These are phyloP conservation scores for Turnera subulata DNA, from an alignment of 345 rosid species.

Conservation along the genomic window DNA sequence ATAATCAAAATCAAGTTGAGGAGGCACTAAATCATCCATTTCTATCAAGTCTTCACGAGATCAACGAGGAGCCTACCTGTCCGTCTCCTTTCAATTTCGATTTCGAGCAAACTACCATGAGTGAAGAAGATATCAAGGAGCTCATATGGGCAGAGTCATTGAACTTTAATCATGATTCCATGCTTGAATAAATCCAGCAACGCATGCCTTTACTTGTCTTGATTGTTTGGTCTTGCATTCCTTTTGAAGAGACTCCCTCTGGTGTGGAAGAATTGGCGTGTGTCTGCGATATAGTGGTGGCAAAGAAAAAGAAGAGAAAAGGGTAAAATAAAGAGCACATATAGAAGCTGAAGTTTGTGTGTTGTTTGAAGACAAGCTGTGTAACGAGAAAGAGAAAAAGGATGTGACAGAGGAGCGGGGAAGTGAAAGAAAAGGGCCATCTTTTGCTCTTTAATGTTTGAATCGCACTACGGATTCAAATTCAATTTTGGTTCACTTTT, in stretches of 20 bases:
- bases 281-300: no score
- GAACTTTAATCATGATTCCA: conserved; percentile 16
- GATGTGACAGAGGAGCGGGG: no score
- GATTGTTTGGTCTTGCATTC: conserved; percentile 5
- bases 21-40: conserved; percentile 76
- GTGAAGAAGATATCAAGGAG: conserved; percentile 77
- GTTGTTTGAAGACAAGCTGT: no score
- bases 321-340: no score
- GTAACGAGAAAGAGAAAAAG: no score
- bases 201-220: background rate
- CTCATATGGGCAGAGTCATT: conserved; percentile 68
- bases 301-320: no score
- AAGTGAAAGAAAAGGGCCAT: no score
- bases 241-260: conserved; percentile 8
- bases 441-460: no score
- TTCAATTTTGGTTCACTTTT: no score
- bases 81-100: conserved; percentile 60
- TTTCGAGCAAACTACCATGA: conserved; percentile 62
- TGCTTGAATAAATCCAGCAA: conserved; percentile 26
- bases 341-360: no score
- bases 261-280: background rate
- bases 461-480: no score
- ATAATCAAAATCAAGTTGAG: conserved; percentile 65
- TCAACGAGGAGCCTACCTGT: conserved; percentile 84
- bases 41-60: conserved; percentile 82